Base-by-base conservation (phyloP, 345 rosid species). In the Boechera divaricarpa region DNA sequence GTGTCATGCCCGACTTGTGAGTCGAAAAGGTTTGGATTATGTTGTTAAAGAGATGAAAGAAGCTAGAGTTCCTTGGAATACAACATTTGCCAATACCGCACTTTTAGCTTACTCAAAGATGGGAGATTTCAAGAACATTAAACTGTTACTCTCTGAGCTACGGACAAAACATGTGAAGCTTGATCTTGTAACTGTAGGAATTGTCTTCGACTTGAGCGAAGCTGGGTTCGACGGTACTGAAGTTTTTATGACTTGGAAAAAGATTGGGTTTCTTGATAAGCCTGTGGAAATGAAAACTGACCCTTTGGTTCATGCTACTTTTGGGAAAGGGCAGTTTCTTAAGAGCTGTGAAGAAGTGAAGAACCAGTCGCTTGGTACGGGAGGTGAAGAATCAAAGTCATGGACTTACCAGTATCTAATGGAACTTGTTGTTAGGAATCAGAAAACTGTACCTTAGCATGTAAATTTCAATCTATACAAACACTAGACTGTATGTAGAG, bases 151-250 rank as follows among this genome's bases (percentile, higher is more conserved):
- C 33, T 77, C 62, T 5, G 74, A 74, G 69, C 69, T 86, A 63
- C 67, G 69, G 33, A 72, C 28, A 3, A 56, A 31, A 55, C 31
- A n/a, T 31, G 85, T 87, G 76, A 82, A 83, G 73, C 91, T 88
- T 32, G 94, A 89, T 81, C 82, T 89, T 55, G 86, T 86, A 73
- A 91, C 91, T 11, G 53, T 91, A 21, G 93, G 94, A 16, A 82
- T 88, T 31, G 38, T 89, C 61, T 84, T 81, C 6, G 90, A 88
- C 74, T 81, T 88, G 21, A 66, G 54, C 15, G 32, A 49, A 41
- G 58, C 72, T 42, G 89, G 91, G 35, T 84, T 84, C 42, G 81
- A 84, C 18, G 83, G 77, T 51, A 72, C 72, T 28, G 75, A 71
- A 72, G 74, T 74, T 45, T 69, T 90, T 33, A 81, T 83, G 70